These are phyloP conservation scores for Pachysandra terminalis DNA, from an alignment of 164 flowering plant species.

Conservation along the genomic window DNA sequence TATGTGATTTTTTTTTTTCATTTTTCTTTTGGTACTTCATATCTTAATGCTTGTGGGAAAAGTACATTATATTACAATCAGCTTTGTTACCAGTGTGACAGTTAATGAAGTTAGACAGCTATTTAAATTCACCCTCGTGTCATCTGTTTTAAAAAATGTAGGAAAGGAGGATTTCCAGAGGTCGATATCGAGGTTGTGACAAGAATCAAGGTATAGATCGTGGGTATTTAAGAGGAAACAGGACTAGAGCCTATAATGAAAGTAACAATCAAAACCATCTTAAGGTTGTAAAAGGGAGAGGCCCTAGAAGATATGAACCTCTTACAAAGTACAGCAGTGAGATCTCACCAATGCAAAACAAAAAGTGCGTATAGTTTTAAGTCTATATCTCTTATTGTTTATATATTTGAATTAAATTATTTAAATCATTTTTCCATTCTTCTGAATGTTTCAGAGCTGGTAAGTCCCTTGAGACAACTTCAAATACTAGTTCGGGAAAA, in stretches of 20 bases:
- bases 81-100: background rate
- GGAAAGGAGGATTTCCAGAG: slow-evolving; percentile 63
- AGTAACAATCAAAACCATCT: slow-evolving; percentile 37
- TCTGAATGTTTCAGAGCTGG: slow-evolving; percentile 33
- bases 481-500: slow-evolving; percentile 39
- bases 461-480: slow-evolving; percentile 46
- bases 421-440: background rate
- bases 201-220: slow-evolving; percentile 52
- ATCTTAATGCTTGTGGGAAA: background rate
- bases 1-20: background rate
- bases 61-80: background rate
- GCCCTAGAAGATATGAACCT: slow-evolving; percentile 72
- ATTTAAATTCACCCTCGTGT: background rate
- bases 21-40: too few relatives aligned
- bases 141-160: slow-evolving; percentile 19
- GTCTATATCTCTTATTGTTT: background rate
- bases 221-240: slow-evolving; percentile 54
- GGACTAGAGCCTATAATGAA: slow-evolving; percentile 40
- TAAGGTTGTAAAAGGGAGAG: slow-evolving; percentile 76
- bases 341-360: slow-evolving; percentile 37
- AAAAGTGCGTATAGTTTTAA: slow-evolving; percentile 49
- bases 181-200: slow-evolving; percentile 62
- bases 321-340: slow-evolving; percentile 32
- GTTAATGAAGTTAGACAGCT: background rate
- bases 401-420: background rate